phyloP scores from a whole-genome alignment of 345 rosid species.

The Hypericum androsaemum region DNA sequence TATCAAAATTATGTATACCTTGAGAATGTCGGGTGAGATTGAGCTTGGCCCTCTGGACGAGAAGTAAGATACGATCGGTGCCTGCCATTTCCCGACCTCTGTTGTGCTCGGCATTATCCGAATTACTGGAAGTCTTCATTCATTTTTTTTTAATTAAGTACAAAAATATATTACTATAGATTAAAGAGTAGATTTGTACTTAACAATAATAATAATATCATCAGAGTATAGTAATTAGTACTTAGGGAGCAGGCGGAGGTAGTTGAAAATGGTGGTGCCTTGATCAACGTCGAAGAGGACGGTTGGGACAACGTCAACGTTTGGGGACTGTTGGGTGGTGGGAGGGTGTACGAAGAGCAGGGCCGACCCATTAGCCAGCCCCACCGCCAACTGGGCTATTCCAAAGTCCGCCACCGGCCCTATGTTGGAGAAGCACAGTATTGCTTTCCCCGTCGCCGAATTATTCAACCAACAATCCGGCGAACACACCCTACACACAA shows the following conservation, averaged over 20 bases:
- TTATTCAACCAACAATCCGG: constrained; percentile 27
- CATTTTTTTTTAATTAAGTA: neutral
- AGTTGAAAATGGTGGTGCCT: constrained; percentile 42
- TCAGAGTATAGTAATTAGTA: no score
- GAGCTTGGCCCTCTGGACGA: constrained; percentile 54
- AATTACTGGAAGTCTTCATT: constrained; percentile 33
- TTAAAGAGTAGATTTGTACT: no score
- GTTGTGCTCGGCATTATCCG: constrained; percentile 36
- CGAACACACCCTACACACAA: constrained; percentile 30
- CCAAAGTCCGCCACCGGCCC: constrained; percentile 28
- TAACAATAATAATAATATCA: no score
- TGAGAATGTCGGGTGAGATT: constrained; percentile 52
- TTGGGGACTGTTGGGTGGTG: constrained; percentile 35
- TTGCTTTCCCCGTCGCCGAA: constrained; percentile 29
- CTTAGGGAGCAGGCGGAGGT: constrained; percentile 30
- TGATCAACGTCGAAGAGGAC: constrained; percentile 39
- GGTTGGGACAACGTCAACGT: constrained; percentile 41
- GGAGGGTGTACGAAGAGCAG: constrained; percentile 49
- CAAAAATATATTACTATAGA: no score
- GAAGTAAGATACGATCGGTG: constrained; percentile 33
- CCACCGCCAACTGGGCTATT: constrained; percentile 45
- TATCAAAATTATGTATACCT: constrained; percentile 22
- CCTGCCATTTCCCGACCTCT: constrained; percentile 31
- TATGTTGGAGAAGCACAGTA: constrained; percentile 47
- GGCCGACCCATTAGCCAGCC: constrained; percentile 34